Conservation (phyloP, 257 asterid genomes). For the Solanum tacnaense region DNA sequence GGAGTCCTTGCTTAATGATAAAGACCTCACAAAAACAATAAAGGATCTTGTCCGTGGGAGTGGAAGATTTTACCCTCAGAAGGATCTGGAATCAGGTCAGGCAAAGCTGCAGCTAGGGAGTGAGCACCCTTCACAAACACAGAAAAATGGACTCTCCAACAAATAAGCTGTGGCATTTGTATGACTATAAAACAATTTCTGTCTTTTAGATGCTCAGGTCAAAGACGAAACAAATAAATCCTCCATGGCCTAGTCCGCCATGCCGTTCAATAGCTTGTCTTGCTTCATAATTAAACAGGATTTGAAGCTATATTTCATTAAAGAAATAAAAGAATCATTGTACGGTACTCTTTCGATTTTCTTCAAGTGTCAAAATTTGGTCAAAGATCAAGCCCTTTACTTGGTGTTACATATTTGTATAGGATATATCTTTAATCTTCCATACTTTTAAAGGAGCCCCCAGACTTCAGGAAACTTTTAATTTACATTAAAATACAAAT, state of each 20-base stretch:
- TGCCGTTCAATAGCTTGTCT: not conserved
- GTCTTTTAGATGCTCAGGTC: not conserved
- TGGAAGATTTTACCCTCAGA: slow-evolving; percentile 53
- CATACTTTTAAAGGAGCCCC: too few species aligned
- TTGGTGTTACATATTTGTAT: not conserved
- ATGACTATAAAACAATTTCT: not conserved
- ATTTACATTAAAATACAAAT: not conserved
- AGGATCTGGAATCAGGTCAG: slow-evolving; percentile 12
- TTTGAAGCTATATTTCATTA: not conserved
- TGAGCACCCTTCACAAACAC: slow-evolving; percentile 1
- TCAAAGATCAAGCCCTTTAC: not conserved
- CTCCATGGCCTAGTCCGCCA: not conserved
- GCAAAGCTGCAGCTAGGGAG: slow-evolving; percentile 17
- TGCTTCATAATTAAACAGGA: not conserved
- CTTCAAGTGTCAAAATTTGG: not conserved
- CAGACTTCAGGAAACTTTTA: not conserved
- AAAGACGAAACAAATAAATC: not conserved
- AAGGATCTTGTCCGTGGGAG: slow-evolving; percentile 60
- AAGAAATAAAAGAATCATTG: not conserved
- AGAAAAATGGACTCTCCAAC: slow-evolving; percentile 8
- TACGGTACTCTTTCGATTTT: not conserved
- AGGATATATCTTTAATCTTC: too few species aligned
- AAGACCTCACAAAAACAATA: slow-evolving; percentile 38
- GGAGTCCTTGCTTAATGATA: slow-evolving; percentile 76
- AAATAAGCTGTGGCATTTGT: slow-evolving; percentile 18